These are phyloP conservation scores for Cadophora gregata DNA, from an alignment of 2,329 filamentous ascomycete species.

Conservation along the genomic window DNA sequence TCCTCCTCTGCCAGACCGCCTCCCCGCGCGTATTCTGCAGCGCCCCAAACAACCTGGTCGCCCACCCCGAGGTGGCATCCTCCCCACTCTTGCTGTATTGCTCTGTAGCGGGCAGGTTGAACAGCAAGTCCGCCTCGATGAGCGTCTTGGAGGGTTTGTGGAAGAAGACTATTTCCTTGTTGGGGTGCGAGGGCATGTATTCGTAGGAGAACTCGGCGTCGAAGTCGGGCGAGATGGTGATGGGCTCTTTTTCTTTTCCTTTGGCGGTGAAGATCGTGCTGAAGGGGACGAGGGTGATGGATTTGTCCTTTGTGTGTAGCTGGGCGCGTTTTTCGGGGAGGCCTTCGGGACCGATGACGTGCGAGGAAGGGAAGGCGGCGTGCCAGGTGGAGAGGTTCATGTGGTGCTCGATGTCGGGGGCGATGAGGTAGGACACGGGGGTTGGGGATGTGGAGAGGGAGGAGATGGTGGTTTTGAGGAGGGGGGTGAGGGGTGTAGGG, in stretches of 20 bases:
- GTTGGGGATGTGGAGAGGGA: constrained; percentile 64
- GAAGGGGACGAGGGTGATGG: constrained; percentile 56
- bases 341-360: constrained; percentile 81
- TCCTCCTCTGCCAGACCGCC: constrained; percentile 78
- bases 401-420: constrained; percentile 92
- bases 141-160: constrained; percentile 81
- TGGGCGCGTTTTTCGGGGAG: constrained; percentile 81
- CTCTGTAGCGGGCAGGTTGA: constrained; percentile 87
- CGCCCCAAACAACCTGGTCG: constrained; percentile 61
- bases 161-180: constrained; percentile 87
- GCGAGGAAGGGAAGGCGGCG: constrained; percentile 76
- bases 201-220: constrained; percentile 86
- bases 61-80: constrained; percentile 59
- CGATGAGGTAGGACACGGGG: constrained; percentile 79
- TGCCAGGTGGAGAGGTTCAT: constrained; percentile 91
- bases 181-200: constrained; percentile 79
- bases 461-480: constrained; percentile 68
- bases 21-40: constrained; percentile 66
- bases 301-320: constrained; percentile 58
- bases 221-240: constrained; percentile 75
- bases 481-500: constrained; percentile 82
- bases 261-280: constrained; percentile 68
- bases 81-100: constrained; percentile 73
- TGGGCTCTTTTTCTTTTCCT: constrained; percentile 54
- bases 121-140: constrained; percentile 89